These are phyloP conservation scores for Lentinula detonsa DNA, from an alignment of 768 basidiomycete genomes.

Conservation along the genomic window DNA sequence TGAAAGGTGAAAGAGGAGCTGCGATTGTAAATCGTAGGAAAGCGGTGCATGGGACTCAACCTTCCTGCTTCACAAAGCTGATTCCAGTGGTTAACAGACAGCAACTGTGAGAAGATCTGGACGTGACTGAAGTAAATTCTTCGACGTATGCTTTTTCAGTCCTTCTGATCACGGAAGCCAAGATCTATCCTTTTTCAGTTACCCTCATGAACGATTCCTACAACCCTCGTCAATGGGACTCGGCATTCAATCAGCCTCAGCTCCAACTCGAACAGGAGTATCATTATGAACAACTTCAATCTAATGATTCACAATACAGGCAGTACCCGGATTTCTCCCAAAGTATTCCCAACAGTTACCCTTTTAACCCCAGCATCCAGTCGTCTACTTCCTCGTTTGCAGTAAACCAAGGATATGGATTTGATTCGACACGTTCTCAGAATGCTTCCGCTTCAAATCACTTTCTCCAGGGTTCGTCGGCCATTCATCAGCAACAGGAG, in stretches of 20 bases:
- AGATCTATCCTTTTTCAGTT: not conserved
- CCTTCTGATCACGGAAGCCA: not conserved
- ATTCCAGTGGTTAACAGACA: not conserved
- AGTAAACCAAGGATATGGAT: not conserved
- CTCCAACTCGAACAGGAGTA: slow-evolving; percentile 33
- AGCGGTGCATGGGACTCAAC: not conserved
- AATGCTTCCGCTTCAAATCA: not conserved
- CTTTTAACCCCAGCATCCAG: slow-evolving; percentile 16
- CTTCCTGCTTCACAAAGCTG: not conserved
- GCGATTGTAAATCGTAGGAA: not conserved
- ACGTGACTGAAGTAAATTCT: not conserved
- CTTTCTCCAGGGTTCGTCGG: not conserved
- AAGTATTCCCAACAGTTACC: not conserved
- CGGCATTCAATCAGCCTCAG: slow-evolving; percentile 16
- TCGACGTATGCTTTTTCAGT: not conserved
- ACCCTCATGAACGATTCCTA: slow-evolving; percentile 3
- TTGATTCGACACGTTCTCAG: not conserved
- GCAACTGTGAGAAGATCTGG: not conserved
- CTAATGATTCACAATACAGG: slow-evolving; percentile 8
- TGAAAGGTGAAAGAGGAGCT: not conserved
- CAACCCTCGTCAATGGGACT: not conserved
- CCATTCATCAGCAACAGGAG: not conserved
- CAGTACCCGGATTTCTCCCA: slow-evolving; percentile 7
- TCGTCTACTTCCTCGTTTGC: not conserved
- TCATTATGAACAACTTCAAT: slow-evolving; percentile 9